Evolutionary conservation across 768 basidiomycete species (phyloP).

Genomic region (Mycena alexandri): DNA sequence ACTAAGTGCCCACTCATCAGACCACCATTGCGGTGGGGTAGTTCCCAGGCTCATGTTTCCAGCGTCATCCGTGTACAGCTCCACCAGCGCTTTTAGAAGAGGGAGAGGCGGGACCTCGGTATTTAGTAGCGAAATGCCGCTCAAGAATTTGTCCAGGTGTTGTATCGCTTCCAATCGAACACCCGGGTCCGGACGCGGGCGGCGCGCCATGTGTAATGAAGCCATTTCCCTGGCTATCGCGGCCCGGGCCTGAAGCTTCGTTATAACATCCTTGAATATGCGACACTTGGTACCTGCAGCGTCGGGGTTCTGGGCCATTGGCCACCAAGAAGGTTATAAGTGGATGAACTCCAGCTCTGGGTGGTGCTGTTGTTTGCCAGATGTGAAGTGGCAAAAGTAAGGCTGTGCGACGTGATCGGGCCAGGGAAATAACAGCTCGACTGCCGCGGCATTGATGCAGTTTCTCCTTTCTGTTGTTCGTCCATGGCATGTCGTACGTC

Average conservation of each 20-base stretch:
- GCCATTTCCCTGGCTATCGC: background rate
- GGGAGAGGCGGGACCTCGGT: slow-evolving; percentile 9
- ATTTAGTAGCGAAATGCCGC: slow-evolving; percentile 11
- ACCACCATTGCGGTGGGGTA: slow-evolving; percentile 1
- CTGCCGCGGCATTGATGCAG: too few relatives aligned
- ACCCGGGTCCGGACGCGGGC: slow-evolving; percentile 3
- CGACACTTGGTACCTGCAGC: slow-evolving; percentile 2
- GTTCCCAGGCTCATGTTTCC: slow-evolving; percentile 1
- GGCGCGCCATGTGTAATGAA: background rate
- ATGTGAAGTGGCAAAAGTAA: slow-evolving; percentile 5
- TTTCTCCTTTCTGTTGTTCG: too few relatives aligned
- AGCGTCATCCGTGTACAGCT: slow-evolving; percentile 11
- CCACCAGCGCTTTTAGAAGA: slow-evolving; percentile 10
- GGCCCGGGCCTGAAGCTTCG: slow-evolving; percentile 12
- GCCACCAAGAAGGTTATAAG: slow-evolving; percentile 3
- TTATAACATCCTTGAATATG: slow-evolving; percentile 12
- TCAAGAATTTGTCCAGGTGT: slow-evolving; percentile 14
- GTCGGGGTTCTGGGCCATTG: slow-evolving; percentile 14
- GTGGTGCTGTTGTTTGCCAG: background rate
- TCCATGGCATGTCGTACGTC: too few relatives aligned
- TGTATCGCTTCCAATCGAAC: slow-evolving; percentile 9
- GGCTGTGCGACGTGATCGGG: too few relatives aligned
- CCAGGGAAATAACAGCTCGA: too few relatives aligned
- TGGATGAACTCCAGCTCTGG: slow-evolving; percentile 15
- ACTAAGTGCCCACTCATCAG: background rate